These are phyloP conservation scores for Sphaerulina vaccinii DNA, from an alignment of 2,329 filamentous ascomycete species.

Conservation along the genomic window DNA sequence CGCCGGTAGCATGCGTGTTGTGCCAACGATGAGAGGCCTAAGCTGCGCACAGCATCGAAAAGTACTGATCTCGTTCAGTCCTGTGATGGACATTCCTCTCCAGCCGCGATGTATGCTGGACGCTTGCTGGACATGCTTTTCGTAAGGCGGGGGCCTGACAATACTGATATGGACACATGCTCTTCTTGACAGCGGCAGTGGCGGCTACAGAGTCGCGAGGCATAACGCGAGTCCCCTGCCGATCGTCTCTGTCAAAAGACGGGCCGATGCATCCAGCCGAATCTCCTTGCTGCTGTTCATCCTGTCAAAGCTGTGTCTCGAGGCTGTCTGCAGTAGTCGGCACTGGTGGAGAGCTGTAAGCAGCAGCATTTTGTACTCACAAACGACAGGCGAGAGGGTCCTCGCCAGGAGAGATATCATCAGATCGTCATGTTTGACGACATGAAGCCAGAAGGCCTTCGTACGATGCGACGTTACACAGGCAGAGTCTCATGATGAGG, in stretches of 20 bases:
- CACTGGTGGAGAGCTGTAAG: background rate
- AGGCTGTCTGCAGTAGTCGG: background rate
- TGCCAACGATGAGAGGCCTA: constrained; percentile 17
- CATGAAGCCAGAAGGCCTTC: background rate
- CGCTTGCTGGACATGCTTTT: background rate
- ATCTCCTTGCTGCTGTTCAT: constrained; percentile 12
- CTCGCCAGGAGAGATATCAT: background rate
- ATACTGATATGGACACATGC: background rate
- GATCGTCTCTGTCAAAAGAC: constrained; percentile 20
- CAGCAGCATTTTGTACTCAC: too few relatives aligned
- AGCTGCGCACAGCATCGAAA: constrained; percentile 22
- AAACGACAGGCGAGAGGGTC: constrained; percentile 10
- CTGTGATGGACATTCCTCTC: background rate
- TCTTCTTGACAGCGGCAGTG: background rate
- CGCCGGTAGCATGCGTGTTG: constrained; percentile 25
- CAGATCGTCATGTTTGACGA: constrained; percentile 8
- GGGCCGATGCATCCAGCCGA: constrained; percentile 21
- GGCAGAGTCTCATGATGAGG: too few relatives aligned
- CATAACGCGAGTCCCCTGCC: constrained; percentile 21
- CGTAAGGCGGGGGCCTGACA: background rate
- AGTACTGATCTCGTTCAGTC: constrained; percentile 21
- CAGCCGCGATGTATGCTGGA: background rate
- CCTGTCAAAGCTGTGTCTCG: background rate
- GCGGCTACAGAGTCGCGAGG: constrained; percentile 11
- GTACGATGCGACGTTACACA: background rate